Conservation (phyloP, 2,329 filamentous ascomycete genomes). For the Curvularia spicifera region DNA sequence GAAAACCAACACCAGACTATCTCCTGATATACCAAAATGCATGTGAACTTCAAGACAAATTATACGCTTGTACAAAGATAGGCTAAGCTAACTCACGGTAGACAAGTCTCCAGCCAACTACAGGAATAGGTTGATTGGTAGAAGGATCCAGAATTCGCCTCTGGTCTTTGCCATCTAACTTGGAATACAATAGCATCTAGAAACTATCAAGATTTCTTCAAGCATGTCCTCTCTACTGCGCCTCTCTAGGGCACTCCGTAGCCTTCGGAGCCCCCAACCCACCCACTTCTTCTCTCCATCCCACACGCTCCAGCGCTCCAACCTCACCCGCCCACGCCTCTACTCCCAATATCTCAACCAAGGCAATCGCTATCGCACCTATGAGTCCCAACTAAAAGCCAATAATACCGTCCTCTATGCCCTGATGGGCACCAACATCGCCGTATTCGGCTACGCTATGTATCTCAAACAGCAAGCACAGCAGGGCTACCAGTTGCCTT, state of each 20-base stretch:
- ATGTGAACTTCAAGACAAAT: background rate
- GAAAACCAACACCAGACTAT: background rate
- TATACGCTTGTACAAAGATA: background rate
- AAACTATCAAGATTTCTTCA: background rate
- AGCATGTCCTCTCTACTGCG: constrained; percentile 18
- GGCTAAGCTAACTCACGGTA: background rate
- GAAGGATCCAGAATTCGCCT: background rate
- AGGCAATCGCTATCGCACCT: background rate
- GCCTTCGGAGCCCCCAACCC: constrained; percentile 13
- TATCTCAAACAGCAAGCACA: constrained; percentile 40
- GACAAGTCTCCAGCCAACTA: background rate
- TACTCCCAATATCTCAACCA: constrained; percentile 2
- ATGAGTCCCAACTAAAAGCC: constrained; percentile 8
- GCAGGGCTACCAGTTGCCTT: constrained; percentile 24
- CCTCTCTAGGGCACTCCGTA: constrained; percentile 19
- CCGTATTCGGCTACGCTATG: constrained; percentile 49
- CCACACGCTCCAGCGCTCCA: constrained; percentile 10
- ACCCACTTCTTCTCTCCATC: constrained; percentile 31
- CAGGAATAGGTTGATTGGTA: background rate
- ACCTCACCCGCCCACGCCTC: constrained; percentile 17
- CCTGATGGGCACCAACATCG: constrained; percentile 51
- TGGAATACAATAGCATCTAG: background rate
- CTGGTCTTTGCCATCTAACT: background rate
- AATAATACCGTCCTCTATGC: constrained; percentile 41
- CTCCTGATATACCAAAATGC: background rate